Base-by-base conservation (phyloP, 768 basidiomycete species). In the Inosperma sp. region DNA sequence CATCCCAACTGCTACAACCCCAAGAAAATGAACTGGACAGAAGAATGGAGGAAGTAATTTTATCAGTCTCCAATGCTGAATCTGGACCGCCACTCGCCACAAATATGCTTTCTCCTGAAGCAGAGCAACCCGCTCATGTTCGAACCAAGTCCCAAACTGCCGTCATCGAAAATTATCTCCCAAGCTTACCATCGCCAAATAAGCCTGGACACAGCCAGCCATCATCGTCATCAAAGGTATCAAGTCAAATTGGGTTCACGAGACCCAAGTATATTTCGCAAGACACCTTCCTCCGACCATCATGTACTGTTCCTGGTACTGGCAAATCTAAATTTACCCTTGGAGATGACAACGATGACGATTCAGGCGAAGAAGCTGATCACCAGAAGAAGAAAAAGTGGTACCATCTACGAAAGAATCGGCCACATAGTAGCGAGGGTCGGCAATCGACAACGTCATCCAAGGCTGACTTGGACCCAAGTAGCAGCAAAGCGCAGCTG, bases 61-160 rank as follows among this genome's bases (percentile, higher is more conserved):
- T 63, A 17, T 57, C 61, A 14, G 47, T 62, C 22, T 59, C 61
- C 7, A 59, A 54, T 36, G 52, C 59, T 10, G 53, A 49, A 43
- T 19, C 48, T 21, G 52, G 54, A 7, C 45, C 52, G 7, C 42
- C 58, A 4, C 40, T 61, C 10, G 61, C 57, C 19, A 29, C 33
- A 19, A 59, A 62, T 43, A 61, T 51, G 2, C 60, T 76, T 23
- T 83, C 85, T 0, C 74, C 78, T 4, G 86, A 87, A 10, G 84
- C 84, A 4, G 80, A 82, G 77, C 72, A 78, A 34, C 82, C 85
- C 9, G 68, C 74, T 14, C 86, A 87, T 62, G 70, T 78, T 27
- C 81, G 90, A 39, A 88, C 83, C 16, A 82, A 83, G 69, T 91
- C 88, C 26, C 90, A 93, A 63, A 85, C 84, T 3, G 90, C 90